phyloP scores from a whole-genome alignment of 2,329 filamentous ascomycete species.

The Aureobasidium namibiae region DNA sequence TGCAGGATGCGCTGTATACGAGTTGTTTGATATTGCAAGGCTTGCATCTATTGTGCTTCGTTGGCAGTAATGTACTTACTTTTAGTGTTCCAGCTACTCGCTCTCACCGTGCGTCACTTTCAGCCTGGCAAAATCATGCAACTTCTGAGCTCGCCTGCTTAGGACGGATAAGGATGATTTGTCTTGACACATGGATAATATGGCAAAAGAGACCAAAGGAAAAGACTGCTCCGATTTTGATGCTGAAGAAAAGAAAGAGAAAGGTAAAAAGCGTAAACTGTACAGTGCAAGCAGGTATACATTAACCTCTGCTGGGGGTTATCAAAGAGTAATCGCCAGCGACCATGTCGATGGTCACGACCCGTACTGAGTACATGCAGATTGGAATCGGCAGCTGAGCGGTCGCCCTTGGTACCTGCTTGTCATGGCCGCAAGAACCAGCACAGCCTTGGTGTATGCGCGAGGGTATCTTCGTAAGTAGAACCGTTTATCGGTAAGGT shows the following conservation, averaged over 20 bases:
- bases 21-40: background rate
- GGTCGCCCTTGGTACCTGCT: background rate
- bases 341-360: background rate
- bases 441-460: background rate
- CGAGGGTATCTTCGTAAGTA: constrained; percentile 8
- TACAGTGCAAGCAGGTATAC: constrained; percentile 10
- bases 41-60: background rate
- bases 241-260: background rate
- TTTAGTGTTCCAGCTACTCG: background rate
- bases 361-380: background rate
- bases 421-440: constrained; percentile 4
- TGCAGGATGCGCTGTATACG: constrained; percentile 1
- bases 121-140: background rate
- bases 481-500: constrained; percentile 37
- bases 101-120: background rate
- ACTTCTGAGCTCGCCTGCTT: background rate
- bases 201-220: background rate
- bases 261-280: background rate
- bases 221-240: constrained; percentile 4
- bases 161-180: no score
- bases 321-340: constrained; percentile 6
- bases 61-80: background rate
- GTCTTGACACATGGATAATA: background rate
- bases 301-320: constrained; percentile 8
- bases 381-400: background rate